Conservation (phyloP, 805 yeast species). For the Candida ascalaphidarum region DNA sequence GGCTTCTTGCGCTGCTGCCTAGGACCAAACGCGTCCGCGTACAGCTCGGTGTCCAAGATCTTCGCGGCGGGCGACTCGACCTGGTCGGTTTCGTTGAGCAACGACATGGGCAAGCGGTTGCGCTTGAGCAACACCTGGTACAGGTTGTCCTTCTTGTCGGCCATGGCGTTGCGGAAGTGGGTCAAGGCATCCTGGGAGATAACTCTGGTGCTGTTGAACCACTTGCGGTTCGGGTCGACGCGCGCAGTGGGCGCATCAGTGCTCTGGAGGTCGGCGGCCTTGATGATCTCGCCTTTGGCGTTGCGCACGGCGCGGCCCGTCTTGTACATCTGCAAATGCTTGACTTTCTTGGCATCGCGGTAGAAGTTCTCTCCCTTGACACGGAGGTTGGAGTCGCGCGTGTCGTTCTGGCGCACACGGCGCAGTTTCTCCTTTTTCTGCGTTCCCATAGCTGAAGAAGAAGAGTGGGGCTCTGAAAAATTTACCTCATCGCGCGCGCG, state of each 20-base stretch:
- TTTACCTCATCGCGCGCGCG: too few relatives aligned
- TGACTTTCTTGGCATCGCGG: constrained; percentile 87
- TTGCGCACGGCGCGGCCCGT: constrained; percentile 83
- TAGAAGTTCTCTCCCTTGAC: constrained; percentile 97
- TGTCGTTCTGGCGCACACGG: constrained; percentile 72
- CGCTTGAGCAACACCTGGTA: constrained; percentile 83
- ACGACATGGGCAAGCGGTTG: constrained; percentile 92
- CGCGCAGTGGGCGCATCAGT: constrained; percentile 85
- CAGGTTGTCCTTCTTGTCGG: constrained; percentile 70
- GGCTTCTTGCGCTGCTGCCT: constrained; percentile 92
- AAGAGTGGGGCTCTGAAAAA: constrained; percentile 1
- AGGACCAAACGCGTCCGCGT: constrained; percentile 81
- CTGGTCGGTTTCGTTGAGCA: constrained; percentile 79
- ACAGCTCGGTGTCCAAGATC: constrained; percentile 85
- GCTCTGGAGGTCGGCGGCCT: constrained; percentile 84
- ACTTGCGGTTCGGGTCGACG: constrained; percentile 90
- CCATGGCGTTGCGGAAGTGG: constrained; percentile 91
- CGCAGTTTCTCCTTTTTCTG: constrained; percentile 87
- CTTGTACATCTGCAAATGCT: constrained; percentile 87
- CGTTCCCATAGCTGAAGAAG: constrained; percentile 60
- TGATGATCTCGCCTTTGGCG: constrained; percentile 76
- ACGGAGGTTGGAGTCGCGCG: constrained; percentile 82
- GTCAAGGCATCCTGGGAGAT: constrained; percentile 93
- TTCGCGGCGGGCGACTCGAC: constrained; percentile 68
- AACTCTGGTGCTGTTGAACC: constrained; percentile 97